Evolutionary conservation across 2,329 filamentous ascomycete genomes (phyloP).

Genomic region (Alternaria solani): DNA sequence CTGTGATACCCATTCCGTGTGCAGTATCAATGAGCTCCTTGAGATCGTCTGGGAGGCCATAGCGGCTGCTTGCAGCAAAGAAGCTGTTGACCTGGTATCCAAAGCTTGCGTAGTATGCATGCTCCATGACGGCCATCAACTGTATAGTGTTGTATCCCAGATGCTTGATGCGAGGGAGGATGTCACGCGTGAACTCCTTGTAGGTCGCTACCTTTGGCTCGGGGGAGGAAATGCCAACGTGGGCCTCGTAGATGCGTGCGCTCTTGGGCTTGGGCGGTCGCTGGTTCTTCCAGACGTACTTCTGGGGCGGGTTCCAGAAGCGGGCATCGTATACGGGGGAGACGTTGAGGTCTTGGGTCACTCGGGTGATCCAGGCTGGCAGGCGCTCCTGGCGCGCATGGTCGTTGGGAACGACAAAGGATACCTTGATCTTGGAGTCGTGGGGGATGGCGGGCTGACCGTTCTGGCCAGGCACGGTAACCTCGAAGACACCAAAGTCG

Average conservation of each 20-base stretch:
- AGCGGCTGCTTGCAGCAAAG: conserved; percentile 95
- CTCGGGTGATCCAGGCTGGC: conserved; percentile 96
- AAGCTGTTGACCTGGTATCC: conserved; percentile 99
- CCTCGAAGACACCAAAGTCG: conserved; percentile 84
- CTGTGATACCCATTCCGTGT: conserved; percentile 86
- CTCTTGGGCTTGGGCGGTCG: conserved; percentile 85
- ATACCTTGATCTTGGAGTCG: conserved; percentile 96
- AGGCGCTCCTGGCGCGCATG: conserved; percentile 82
- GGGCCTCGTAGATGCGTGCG: conserved; percentile 96
- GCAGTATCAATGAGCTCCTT: conserved; percentile 97
- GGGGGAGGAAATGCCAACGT: conserved; percentile 94
- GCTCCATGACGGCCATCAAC: conserved; percentile 99
- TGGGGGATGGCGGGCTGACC: conserved; percentile 84
- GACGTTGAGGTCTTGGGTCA: conserved; percentile 88
- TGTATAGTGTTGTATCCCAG: conserved; percentile 98
- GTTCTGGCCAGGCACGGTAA: conserved; percentile 75
- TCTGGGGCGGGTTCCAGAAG: conserved; percentile 95
- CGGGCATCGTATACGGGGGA: conserved; percentile 93
- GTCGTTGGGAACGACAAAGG: conserved; percentile 79
- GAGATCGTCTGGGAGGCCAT: conserved; percentile 90
- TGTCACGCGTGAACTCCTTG: conserved; percentile 94
- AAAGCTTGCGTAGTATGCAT: conserved; percentile 99
- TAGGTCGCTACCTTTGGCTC: conserved; percentile 90
- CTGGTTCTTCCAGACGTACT: conserved; percentile 83
- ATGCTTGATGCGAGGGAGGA: conserved; percentile 87